Conservation (phyloP, 148 eudicot genomes). For the Rhododendron ferrugineum region DNA sequence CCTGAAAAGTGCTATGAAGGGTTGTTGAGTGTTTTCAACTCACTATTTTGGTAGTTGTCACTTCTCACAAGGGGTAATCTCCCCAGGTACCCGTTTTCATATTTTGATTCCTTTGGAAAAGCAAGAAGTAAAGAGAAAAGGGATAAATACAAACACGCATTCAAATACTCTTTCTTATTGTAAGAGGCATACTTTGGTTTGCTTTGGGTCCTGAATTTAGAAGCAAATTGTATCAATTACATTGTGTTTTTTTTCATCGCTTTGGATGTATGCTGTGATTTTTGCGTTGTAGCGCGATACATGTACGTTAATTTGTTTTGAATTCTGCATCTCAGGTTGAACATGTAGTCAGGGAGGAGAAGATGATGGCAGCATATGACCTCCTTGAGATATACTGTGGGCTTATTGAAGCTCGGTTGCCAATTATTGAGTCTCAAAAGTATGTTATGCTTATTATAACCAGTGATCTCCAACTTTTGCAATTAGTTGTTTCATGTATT, state of each 20-base stretch:
- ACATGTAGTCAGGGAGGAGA: constrained; percentile 94
- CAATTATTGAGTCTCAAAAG: constrained; percentile 95
- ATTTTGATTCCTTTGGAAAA: background rate
- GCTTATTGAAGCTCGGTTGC: constrained; percentile 79
- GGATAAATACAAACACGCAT: background rate
- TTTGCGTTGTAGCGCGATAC: background rate
- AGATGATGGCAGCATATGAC: constrained; percentile 78
- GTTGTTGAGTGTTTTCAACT: background rate
- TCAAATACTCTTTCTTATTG: background rate
- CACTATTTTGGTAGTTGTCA: background rate
- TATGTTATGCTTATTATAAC: constrained; percentile 25
- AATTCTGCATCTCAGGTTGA: constrained; percentile 61
- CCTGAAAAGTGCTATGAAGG: background rate
- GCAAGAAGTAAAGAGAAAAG: background rate
- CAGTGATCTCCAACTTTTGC: background rate
- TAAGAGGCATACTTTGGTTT: background rate
- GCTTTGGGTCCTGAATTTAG: background rate
- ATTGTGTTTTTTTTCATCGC: background rate
- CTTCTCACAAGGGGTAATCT: background rate
- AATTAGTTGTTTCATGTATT: background rate
- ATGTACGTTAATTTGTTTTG: background rate
- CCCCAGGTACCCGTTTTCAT: background rate
- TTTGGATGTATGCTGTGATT: background rate
- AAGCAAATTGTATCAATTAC: background rate
- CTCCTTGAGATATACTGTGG: constrained; percentile 85